phyloP scores from a whole-genome alignment of 257 asterid species.

The Sherardia arvensis region DNA sequence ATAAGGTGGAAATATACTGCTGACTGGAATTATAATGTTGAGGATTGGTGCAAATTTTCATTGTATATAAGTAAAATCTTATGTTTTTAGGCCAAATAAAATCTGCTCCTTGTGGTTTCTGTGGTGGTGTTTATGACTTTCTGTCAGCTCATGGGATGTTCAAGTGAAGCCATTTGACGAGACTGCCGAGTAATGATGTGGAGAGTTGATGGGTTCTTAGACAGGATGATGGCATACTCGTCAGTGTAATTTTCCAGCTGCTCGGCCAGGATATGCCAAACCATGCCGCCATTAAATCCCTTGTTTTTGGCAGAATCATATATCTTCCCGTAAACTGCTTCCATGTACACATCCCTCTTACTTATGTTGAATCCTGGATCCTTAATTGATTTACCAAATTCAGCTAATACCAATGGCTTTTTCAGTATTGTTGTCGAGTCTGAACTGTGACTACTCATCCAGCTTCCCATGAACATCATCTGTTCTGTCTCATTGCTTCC shows the following conservation, averaged over 20 bases:
- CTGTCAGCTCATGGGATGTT: neutral
- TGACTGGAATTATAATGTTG: too few species aligned
- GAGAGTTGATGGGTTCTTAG: conserved; percentile 29
- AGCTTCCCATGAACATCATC: conserved; percentile 32
- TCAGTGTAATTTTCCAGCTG: conserved; percentile 31
- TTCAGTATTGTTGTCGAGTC: conserved; percentile 30
- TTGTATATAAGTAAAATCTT: too few species aligned
- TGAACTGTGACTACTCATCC: conserved; percentile 38
- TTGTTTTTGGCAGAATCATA: conserved; percentile 31
- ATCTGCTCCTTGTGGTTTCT: too few species aligned
- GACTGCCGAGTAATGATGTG: conserved; percentile 36
- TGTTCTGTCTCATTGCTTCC: conserved; percentile 24
- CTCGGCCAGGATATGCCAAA: conserved; percentile 42
- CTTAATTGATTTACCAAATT: conserved; percentile 43
- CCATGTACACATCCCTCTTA: conserved; percentile 29
- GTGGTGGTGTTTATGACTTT: neutral
- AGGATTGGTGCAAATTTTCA: too few species aligned
- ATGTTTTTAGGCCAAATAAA: too few species aligned
- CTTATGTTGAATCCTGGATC: conserved; percentile 26
- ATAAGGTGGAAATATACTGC: too few species aligned
- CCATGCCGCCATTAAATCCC: conserved; percentile 31
- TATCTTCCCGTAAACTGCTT: conserved; percentile 17
- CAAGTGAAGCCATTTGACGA: conserved; percentile 25
- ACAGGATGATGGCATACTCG: conserved; percentile 35
- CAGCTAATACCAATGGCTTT: conserved; percentile 38